Base-by-base conservation (phyloP, 768 basidiomycete species). In the Cyclocybe aegerita region DNA sequence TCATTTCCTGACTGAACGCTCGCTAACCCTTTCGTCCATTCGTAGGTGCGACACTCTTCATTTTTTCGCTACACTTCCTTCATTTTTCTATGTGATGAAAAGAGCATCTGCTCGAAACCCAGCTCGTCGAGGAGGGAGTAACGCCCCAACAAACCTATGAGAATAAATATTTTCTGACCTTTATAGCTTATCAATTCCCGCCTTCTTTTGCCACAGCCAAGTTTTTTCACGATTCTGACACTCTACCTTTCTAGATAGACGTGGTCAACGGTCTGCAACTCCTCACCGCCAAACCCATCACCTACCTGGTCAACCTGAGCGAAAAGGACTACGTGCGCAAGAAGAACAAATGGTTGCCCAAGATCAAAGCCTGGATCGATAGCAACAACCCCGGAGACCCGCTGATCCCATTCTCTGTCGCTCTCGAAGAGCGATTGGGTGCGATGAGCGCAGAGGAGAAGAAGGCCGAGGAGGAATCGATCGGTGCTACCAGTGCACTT, bases 261-360 rank as follows among this genome's bases (percentile, higher is more conserved):
- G 83, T 92, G 49, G 86, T 97, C 68, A 97, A 97, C 69, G 70
- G 82, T 39, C 84, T 99, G 50, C 81, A 85, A 59, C 85, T 99
- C 17, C 80, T 99, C 48, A 98, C 96, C 12, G 95, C 97, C 47
- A 98, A 98, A 67, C 91, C 96, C 32, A 92, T 98, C 54, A 97
- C 90, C 44, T 99, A 99, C 74, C 88, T 99, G 43, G 94, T 98
- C 73, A 99, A 99, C 72, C 75, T 99, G 41, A 93, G 90, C 52
- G 95, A 98, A 70, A 82, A 83, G 57, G 97, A 99, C 67, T 99
- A 90, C 62, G 72, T 91, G 52, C 86, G 97, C 56, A 98, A 98
- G 73, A 98, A 98, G 84, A 98, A 98, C 77, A 98, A 98, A 78
- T 98, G 97, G 95, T 88, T 98, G 31, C 81, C 94, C 14, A 97